Evolutionary conservation across 306 rosid genomes (phyloP), one percentile per base, ranked within the genome.

Genomic region (Quercus parvula): DNA sequence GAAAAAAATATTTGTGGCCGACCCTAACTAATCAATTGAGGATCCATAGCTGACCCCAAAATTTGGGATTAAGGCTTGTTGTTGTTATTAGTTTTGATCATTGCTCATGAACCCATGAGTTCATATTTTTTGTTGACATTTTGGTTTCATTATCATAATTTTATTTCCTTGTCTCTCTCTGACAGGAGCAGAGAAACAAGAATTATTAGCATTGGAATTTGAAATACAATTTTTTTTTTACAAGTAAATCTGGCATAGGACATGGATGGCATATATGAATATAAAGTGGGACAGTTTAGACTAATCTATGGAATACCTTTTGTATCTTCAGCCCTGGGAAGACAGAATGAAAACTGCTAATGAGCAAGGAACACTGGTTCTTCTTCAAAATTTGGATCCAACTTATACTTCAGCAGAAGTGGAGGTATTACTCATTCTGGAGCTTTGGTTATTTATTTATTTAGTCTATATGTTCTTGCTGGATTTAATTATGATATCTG

Each of bases 381-480:
- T 91, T 70, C 88, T 93, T 81, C 91, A 91, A 78, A 96, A 93
- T 82, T 89, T 96, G 88, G 94, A 91, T 84, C 97, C 98, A 22
- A 78, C 87, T 78, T 85, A 83, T 74, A 89, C 93, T 67, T 89
- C 98, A 28, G 75, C 82, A 11, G 94, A 93, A 71, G 96, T 96
- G 66, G 91, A 93, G 96, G 99, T 96, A 90, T 74, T 71, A 70
- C 73, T 75, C 67, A 64, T 74, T 81, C 64, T 30, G 46, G 67
- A 75, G 70, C 54, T 73, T 49, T 72, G 54, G 41, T 25, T 41
- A 20, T 62, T 17, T 25, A 55, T 33, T 28, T 59, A 33, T 73
- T 73, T 75, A 41, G 66, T 20, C 38, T 82, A 30, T 30, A 73
- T 18, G 11, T 35, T 67, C 27, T 33, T 67, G 12, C 15, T 67